Evolutionary conservation across 495 filamentous ascomycete species (phyloP).

Genomic region (Podospora didyma): DNA sequence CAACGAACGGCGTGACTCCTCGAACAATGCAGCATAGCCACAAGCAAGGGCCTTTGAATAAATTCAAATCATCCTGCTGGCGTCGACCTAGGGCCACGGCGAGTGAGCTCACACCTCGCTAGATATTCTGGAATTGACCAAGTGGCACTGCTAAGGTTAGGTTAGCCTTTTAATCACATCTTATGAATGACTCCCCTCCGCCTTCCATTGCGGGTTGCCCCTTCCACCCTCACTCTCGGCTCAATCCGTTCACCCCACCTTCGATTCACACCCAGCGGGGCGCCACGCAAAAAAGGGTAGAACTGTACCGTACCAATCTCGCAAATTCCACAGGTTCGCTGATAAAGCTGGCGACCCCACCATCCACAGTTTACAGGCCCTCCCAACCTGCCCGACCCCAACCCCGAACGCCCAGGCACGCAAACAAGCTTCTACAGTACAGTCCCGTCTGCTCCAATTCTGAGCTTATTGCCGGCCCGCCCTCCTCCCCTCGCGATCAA

Average conservation of each 20-base stretch:
- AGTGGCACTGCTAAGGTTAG: no score
- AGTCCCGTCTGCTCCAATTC: no score
- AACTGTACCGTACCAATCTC: slow-evolving; percentile 4
- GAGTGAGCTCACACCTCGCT: no score
- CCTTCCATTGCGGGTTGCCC: not conserved
- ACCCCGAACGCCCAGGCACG: not conserved
- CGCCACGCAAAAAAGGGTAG: not conserved
- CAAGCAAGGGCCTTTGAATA: no score
- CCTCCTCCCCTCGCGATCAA: no score
- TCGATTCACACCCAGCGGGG: not conserved
- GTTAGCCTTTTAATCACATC: no score
- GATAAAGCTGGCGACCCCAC: slow-evolving; percentile 21
- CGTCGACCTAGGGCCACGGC: no score
- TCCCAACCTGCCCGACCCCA: not conserved
- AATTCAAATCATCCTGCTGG: no score
- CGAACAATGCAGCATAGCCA: no score
- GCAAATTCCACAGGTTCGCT: slow-evolving; percentile 16
- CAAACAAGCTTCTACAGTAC: slow-evolving; percentile 2
- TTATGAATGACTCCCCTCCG: not conserved
- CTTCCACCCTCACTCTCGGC: not conserved
- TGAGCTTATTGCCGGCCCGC: not conserved
- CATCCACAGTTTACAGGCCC: slow-evolving; percentile 4
- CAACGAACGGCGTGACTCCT: no score
- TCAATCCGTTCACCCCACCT: not conserved
- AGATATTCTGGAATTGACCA: no score